A percentile compares a stretch with the other conserved stretches of the same genome.
Evolutionary conservation across 2,329 filamentous ascomycete genomes (phyloP).

Genomic region (Fusarium annulatum): DNA sequence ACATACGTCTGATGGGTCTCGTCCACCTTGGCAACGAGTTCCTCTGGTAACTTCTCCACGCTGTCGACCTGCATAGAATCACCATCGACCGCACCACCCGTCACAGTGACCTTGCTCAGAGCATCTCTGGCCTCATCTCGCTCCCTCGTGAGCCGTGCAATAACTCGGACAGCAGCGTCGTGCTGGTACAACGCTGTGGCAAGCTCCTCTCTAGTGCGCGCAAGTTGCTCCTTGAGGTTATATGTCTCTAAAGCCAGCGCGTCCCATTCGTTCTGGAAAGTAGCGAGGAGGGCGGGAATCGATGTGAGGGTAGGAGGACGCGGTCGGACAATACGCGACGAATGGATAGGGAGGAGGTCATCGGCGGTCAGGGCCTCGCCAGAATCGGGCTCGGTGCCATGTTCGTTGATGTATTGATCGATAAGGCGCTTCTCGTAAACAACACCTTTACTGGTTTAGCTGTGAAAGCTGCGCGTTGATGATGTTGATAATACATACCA

Average conservation of each 20-base stretch:
- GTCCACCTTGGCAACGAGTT: slow-evolving; percentile 78
- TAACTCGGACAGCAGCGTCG: slow-evolving; percentile 95
- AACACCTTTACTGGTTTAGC: slow-evolving; percentile 67
- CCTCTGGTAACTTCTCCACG: slow-evolving; percentile 77
- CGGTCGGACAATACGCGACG: slow-evolving; percentile 84
- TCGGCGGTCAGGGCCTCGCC: slow-evolving; percentile 85
- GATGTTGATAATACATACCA: slow-evolving; percentile 65
- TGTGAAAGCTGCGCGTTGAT: slow-evolving; percentile 7
- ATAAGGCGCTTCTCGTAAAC: slow-evolving; percentile 96
- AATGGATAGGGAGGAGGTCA: slow-evolving; percentile 89
- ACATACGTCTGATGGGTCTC: slow-evolving; percentile 82
- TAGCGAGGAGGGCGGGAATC: slow-evolving; percentile 90
- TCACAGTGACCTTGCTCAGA: slow-evolving; percentile 84
- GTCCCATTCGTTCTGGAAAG: slow-evolving; percentile 99
- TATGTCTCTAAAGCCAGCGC: slow-evolving; percentile 91
- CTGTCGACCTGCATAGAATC: slow-evolving; percentile 94
- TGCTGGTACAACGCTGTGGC: slow-evolving; percentile 95
- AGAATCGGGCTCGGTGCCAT: slow-evolving; percentile 91
- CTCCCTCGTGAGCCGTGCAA: slow-evolving; percentile 90
- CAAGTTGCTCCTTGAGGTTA: slow-evolving; percentile 87
- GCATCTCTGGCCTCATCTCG: slow-evolving; percentile 92
- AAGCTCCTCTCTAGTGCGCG: slow-evolving; percentile 91
- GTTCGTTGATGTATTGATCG: slow-evolving; percentile 92
- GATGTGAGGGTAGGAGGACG: slow-evolving; percentile 94
- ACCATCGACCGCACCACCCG: slow-evolving; percentile 65